Evolutionary conservation across 129 eudicot genomes (phyloP).

Genomic region (Ambrosia artemisiifolia): DNA sequence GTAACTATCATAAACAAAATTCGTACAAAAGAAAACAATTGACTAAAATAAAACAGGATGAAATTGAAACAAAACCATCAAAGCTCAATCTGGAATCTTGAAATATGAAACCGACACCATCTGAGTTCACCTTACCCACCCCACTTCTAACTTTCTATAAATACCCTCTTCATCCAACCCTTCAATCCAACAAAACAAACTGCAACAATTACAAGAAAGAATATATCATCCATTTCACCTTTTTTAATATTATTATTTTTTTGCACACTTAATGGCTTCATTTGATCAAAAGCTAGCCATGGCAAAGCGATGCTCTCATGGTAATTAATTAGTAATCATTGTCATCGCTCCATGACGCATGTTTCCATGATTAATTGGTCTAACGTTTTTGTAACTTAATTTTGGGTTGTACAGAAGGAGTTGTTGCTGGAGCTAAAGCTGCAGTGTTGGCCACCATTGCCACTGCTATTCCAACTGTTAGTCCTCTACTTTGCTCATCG

Average conservation of each 20-base stretch:
- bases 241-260: too few species aligned
- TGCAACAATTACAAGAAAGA: not conserved
- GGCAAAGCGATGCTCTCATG: slow-evolving; percentile 79
- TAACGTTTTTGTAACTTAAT: not conserved
- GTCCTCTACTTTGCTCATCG: too few species aligned
- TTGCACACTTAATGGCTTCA: slow-evolving; percentile 32
- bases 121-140: slow-evolving; percentile 22
- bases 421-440: slow-evolving; percentile 87
- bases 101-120: not conserved
- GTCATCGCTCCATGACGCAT: not conserved
- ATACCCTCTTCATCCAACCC: slow-evolving; percentile 23
- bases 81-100: not conserved
- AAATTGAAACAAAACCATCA: not conserved
- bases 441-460: slow-evolving; percentile 73
- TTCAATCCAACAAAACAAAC: not conserved
- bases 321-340: slow-evolving; percentile 34
- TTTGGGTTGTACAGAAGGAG: slow-evolving; percentile 56
- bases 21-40: not conserved
- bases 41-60: slow-evolving; percentile 11
- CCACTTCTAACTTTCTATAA: slow-evolving; percentile 19
- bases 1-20: too few species aligned
- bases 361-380: not conserved
- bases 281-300: slow-evolving; percentile 71
- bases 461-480: slow-evolving; percentile 44
- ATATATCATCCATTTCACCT: too few species aligned